These are phyloP conservation scores for Aspergillus egyptiacus DNA, from an alignment of 495 filamentous ascomycete genomes.

Conservation along the genomic window DNA sequence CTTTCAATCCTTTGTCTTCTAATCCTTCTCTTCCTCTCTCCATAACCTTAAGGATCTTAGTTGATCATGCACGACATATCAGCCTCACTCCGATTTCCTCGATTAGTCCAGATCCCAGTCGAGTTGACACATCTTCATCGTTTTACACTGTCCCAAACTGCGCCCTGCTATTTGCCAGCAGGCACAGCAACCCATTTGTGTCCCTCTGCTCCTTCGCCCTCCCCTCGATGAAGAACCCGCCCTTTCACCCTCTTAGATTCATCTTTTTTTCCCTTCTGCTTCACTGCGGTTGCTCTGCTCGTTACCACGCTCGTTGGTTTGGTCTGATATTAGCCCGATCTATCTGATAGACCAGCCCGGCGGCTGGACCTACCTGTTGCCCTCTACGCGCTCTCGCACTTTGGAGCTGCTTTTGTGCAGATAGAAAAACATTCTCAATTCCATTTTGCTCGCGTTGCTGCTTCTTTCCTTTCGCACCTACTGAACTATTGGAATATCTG, in stretches of 20 bases:
- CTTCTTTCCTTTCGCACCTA: neutral
- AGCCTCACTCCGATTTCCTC: constrained; percentile 15
- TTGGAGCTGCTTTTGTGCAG: constrained; percentile 13
- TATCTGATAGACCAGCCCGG: neutral
- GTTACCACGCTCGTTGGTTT: neutral
- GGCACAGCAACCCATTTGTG: constrained; percentile 10
- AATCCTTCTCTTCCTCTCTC: neutral
- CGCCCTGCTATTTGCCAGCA: constrained; percentile 19
- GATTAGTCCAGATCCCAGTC: constrained; percentile 12
- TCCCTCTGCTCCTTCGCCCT: constrained; percentile 10
- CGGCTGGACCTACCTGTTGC: constrained; percentile 10
- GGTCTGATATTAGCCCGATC: constrained; percentile 1
- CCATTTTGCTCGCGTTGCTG: neutral
- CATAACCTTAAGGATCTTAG: constrained; percentile 14
- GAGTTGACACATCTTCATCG: constrained; percentile 19
- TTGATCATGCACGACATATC: constrained; percentile 27
- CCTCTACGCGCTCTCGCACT: constrained; percentile 1
- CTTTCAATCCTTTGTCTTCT: neutral
- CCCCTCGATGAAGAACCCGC: constrained; percentile 15
- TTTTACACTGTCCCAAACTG: constrained; percentile 9
- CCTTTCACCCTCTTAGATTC: neutral
- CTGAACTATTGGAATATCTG: too few relatives aligned
- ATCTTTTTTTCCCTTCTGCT: neutral
- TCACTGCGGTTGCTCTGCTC: neutral
- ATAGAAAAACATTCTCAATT: constrained; percentile 9